phyloP scores from a whole-genome alignment of 139 green algal species.

The Micractinium sp. region DNA sequence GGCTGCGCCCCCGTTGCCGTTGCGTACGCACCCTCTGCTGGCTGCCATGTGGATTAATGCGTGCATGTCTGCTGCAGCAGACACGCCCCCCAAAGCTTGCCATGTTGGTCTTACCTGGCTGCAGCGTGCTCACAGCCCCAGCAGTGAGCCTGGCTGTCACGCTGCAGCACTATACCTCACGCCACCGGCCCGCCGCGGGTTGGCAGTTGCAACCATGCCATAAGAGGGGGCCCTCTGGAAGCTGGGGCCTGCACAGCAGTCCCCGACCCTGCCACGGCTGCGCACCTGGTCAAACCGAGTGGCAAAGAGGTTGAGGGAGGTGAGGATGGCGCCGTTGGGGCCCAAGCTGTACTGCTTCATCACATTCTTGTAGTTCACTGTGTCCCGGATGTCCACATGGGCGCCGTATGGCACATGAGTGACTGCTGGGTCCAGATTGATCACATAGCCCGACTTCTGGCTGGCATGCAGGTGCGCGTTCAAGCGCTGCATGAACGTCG shows the following conservation, averaged over 20 bases:
- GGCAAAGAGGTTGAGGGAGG: conserved; percentile 97
- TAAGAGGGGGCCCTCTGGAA: too few relatives aligned
- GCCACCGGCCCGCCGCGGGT: background rate
- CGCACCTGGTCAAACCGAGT: conserved; percentile 95
- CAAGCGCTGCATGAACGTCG: conserved; percentile 93
- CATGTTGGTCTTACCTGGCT: too few relatives aligned
- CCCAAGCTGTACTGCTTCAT: conserved; percentile 98
- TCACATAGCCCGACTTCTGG: conserved; percentile 79
- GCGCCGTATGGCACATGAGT: conserved; percentile 81
- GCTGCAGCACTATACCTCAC: background rate
- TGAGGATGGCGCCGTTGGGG: conserved; percentile 98
- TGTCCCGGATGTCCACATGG: conserved; percentile 99
- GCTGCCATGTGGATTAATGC: too few relatives aligned
- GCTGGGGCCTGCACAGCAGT: background rate
- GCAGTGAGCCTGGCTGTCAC: too few relatives aligned
- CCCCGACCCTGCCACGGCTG: too few relatives aligned
- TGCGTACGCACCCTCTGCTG: too few relatives aligned
- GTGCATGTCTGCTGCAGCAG: too few relatives aligned
- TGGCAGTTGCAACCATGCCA: background rate
- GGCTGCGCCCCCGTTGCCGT: background rate
- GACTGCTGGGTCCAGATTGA: conserved; percentile 98
- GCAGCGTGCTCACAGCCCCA: too few relatives aligned
- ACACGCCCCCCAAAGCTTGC: too few relatives aligned
- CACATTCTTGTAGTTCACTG: conserved; percentile 71
- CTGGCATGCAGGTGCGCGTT: conserved; percentile 76